Conservation (phyloP, 768 basidiomycete species). For the Xerocomus potaroensis region DNA sequence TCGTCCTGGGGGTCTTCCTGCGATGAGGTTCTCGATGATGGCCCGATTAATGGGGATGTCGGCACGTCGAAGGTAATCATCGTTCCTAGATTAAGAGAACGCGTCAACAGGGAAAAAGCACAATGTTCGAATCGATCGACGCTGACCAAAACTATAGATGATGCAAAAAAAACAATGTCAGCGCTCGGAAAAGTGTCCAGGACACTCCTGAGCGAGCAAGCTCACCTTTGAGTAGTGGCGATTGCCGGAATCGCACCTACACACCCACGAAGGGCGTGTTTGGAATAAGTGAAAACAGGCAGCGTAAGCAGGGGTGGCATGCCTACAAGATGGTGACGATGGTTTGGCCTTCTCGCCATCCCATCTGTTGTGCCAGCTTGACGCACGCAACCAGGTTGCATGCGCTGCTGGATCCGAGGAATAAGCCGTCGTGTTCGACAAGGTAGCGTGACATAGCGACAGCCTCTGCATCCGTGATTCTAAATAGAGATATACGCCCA, state of each 20-base stretch:
- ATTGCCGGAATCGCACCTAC: constrained; percentile 83
- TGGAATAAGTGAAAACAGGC: too few species aligned
- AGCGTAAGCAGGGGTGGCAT: background rate
- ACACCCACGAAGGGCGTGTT: background rate
- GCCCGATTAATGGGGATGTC: constrained; percentile 39
- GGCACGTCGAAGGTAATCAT: constrained; percentile 42
- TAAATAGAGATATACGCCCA: constrained; percentile 26
- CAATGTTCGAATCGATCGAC: background rate
- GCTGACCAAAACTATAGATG: constrained; percentile 47
- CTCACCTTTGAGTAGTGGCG: constrained; percentile 90
- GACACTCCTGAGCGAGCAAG: too few species aligned
- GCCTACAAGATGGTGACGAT: constrained; percentile 82
- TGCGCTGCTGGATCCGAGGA: constrained; percentile 93
- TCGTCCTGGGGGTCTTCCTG: constrained; percentile 3
- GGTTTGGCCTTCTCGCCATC: constrained; percentile 62
- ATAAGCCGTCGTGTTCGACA: constrained; percentile 86
- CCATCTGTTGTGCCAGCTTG: constrained; percentile 66
- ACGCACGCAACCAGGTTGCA: constrained; percentile 94
- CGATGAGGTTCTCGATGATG: constrained; percentile 39
- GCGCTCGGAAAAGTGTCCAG: too few species aligned
- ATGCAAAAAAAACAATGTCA: too few species aligned
- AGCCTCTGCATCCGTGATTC: constrained; percentile 90
- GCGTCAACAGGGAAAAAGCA: background rate
- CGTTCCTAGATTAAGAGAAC: constrained; percentile 38
- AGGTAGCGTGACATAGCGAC: constrained; percentile 95